phyloP scores from a whole-genome alignment of 495 filamentous ascomycete species.

The Mytilinidion resinicola region DNA sequence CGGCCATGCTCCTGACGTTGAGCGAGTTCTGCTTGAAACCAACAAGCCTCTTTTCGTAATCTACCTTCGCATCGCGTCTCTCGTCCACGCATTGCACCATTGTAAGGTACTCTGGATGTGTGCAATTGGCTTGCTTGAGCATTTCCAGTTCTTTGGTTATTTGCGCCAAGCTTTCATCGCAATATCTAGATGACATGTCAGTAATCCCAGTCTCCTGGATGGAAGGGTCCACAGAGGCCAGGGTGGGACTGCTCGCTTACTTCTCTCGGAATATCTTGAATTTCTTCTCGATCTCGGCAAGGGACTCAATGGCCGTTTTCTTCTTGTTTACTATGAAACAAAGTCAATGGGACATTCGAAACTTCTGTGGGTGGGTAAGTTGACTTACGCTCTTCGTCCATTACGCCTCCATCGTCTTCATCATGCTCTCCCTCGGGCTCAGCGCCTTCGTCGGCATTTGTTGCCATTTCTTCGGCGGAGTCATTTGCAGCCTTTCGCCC shows the following conservation, averaged over 20 bases:
- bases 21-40: constrained; percentile 66
- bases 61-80: constrained; percentile 70
- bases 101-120: constrained; percentile 81
- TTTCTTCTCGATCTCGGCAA: constrained; percentile 70
- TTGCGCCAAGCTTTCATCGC: constrained; percentile 75
- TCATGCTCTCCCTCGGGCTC: constrained; percentile 27
- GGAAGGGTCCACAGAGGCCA: too few species aligned
- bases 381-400: constrained; percentile 27
- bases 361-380: neutral
- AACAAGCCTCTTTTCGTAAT: constrained; percentile 62
- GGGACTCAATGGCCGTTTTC: constrained; percentile 71
- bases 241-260: constrained; percentile 44
- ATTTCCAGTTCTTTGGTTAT: constrained; percentile 78
- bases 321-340: constrained; percentile 61
- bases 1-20: constrained; percentile 66
- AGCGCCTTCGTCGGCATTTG: constrained; percentile 16
- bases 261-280: constrained; percentile 81
- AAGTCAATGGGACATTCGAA: neutral
- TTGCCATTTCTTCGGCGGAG: constrained; percentile 6
- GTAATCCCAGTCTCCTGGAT: too few species aligned
- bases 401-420: constrained; percentile 22
- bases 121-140: constrained; percentile 65
- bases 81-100: constrained; percentile 79
- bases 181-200: constrained; percentile 52
- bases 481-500: constrained; percentile 26